Percentiles rank a stretch among this genome's conserved stretches.
Conservation (phyloP, 805 yeast species). For the Nakazawaea anatomiae region DNA sequence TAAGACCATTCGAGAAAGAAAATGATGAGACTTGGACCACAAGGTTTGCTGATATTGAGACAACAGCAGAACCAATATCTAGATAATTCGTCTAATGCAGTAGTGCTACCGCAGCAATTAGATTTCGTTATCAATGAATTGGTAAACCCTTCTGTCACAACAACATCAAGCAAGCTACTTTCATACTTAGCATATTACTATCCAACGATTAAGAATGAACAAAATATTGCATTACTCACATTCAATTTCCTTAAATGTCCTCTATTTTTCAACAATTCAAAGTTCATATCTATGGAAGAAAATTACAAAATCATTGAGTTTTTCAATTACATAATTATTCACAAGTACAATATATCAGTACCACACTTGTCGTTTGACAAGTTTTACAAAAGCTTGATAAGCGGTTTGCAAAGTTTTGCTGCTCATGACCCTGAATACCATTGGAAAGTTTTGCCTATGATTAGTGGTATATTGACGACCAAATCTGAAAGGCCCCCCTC, state of each 20-base stretch:
- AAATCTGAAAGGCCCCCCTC: conserved; percentile 17
- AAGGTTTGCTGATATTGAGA: conserved; percentile 1
- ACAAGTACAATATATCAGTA: conserved; percentile 38
- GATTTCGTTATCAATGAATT: conserved; percentile 42
- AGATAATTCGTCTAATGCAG: not conserved
- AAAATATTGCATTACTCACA: conserved; percentile 38
- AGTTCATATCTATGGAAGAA: conserved; percentile 22
- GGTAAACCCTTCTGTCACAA: conserved; percentile 29
- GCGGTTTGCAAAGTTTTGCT: conserved; percentile 28
- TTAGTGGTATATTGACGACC: conserved; percentile 39
- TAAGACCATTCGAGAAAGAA: not conserved
- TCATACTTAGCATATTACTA: conserved; percentile 46
- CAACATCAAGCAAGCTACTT: conserved; percentile 26
- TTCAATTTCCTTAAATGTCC: conserved; percentile 40
- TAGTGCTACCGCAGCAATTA: conserved; percentile 31
- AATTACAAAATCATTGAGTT: conserved; percentile 39
- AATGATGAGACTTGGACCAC: conserved; percentile 7
- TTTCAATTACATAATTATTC: conserved; percentile 37
- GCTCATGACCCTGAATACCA: conserved; percentile 18
- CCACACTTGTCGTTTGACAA: conserved; percentile 41
- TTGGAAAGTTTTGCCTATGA: conserved; percentile 44
- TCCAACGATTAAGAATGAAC: conserved; percentile 42
- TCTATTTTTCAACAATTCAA: conserved; percentile 20
- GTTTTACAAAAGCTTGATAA: conserved; percentile 33
- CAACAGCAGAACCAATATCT: not conserved